These are phyloP conservation scores for Aspergillus brunneoviolaceus DNA, from an alignment of 2,329 filamentous ascomycete genomes.

Conservation along the genomic window DNA sequence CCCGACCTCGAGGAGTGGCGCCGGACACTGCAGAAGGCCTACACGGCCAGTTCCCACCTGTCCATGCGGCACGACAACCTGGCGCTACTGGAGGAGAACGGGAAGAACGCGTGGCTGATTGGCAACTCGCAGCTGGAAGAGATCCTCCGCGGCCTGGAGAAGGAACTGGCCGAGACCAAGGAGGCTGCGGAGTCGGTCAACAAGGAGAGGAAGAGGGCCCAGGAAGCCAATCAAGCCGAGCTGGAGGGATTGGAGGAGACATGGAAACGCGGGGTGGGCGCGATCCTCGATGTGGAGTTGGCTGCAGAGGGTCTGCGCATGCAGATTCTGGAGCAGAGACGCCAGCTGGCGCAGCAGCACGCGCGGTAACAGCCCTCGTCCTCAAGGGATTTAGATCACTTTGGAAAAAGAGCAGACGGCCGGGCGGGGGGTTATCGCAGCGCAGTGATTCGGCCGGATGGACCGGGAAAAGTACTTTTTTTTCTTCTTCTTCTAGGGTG, in stretches of 20 bases:
- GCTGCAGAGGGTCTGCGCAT: constrained; percentile 71
- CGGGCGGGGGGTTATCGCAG: background rate
- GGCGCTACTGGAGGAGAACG: constrained; percentile 72
- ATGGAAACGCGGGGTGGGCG: constrained; percentile 76
- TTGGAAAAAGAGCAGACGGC: background rate
- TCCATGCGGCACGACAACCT: constrained; percentile 61
- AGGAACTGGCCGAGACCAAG: constrained; percentile 67
- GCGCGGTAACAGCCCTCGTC: constrained; percentile 22
- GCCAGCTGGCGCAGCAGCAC: constrained; percentile 38
- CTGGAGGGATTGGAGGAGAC: constrained; percentile 70
- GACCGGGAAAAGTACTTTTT: background rate
- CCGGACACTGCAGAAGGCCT: constrained; percentile 54
- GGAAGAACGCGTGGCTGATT: constrained; percentile 89
- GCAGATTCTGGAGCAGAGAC: constrained; percentile 64
- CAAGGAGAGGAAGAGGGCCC: constrained; percentile 64
- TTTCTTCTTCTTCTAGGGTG: background rate
- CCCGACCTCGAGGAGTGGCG: constrained; percentile 50
- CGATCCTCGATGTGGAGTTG: constrained; percentile 81
- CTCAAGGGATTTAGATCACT: background rate
- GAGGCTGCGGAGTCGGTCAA: constrained; percentile 73
- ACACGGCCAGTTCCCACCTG: constrained; percentile 60
- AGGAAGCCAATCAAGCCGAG: constrained; percentile 72
- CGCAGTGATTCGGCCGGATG: background rate
- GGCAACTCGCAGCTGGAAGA: constrained; percentile 78
- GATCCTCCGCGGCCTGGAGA: constrained; percentile 67